Conservation (phyloP, 2,329 filamentous ascomycete species). For the Dactylonectria estremocensis region DNA sequence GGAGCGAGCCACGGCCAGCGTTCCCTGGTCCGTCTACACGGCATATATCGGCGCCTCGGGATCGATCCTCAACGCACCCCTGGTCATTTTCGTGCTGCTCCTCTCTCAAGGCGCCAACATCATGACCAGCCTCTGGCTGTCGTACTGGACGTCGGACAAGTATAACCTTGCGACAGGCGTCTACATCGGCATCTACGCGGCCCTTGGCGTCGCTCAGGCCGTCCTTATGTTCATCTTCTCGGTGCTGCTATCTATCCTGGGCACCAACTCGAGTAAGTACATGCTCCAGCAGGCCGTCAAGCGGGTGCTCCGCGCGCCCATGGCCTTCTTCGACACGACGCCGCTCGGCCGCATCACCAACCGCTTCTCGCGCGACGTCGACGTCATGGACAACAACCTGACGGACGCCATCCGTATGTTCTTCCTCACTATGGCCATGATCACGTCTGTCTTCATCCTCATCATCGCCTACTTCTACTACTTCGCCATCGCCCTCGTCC, state of each 20-base stretch:
- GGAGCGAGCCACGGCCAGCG: constrained; percentile 80
- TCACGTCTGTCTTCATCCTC: constrained; percentile 86
- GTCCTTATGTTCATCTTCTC: constrained; percentile 86
- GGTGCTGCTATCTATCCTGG: constrained; percentile 81
- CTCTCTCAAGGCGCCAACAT: constrained; percentile 89
- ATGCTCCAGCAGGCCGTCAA: constrained; percentile 87
- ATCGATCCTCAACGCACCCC: constrained; percentile 76
- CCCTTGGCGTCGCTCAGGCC: constrained; percentile 79
- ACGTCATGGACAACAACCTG: constrained; percentile 95
- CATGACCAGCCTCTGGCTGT: constrained; percentile 90
- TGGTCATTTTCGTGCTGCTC: constrained; percentile 75
- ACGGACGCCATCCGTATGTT: constrained; percentile 95
- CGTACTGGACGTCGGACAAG: constrained; percentile 90
- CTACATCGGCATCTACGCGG: constrained; percentile 83
- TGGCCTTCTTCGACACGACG: constrained; percentile 98
- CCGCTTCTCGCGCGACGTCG: constrained; percentile 94
- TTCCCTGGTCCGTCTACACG: constrained; percentile 84
- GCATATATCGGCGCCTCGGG: constrained; percentile 85
- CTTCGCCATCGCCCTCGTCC: constrained; percentile 76
- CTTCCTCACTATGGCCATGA: constrained; percentile 86
- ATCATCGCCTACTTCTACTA: constrained; percentile 98
- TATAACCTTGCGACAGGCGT: constrained; percentile 76
- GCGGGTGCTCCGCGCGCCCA: constrained; percentile 79
- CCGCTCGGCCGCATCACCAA: constrained; percentile 96
- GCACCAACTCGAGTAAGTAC: constrained; percentile 84